Base-by-base conservation (phyloP, 2,329 filamentous ascomycete species). In the Sarocladiaceae sp. region DNA sequence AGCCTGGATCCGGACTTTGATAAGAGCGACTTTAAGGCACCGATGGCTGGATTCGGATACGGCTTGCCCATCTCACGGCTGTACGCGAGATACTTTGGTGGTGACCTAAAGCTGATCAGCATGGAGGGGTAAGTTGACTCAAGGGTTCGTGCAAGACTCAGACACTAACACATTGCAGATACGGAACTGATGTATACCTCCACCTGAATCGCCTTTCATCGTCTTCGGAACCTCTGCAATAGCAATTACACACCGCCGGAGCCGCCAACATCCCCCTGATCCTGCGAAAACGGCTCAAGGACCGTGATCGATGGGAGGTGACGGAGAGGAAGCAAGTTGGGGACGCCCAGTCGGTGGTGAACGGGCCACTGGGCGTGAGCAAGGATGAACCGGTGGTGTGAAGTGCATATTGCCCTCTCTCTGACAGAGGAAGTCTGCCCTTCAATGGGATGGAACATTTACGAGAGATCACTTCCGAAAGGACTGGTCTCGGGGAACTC, bases 31-130 rank as follows among this genome's bases (percentile, higher is more conserved):
- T 99, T 99, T 78, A 97, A 99, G 71, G 94, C 94, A 12, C 94
- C 94, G 2, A 97, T 99, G 94, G 94, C 94, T 56, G 94, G 94
- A 2, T 99, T 97, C 65, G 94, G 94, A n/a, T 99, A 99, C 64
- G 94, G 94, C 15, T 68, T 99, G 58, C 94, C 94, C 0, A 97
- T 99, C 56, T 96, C 90, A 60, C 79, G 94, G 58, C 76, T 99
- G 50, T 99, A 99, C 64, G 94, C 94, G 52, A 79, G 94, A 59
- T 99, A 99, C 73, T 99, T 99, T 73, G 94, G 94, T 54, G 94
- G 94, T 54, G 94, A 99, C 69, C 70, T 99, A 62, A 97, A 97
- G 72, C 72, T 99, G 68, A 99, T 99, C 64, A 97, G 91, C 68
- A 99, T 99, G 94, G 94, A 99, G 77, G 94, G 94, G 90, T 96